Evolutionary conservation across 2,329 filamentous ascomycete genomes (phyloP), one percentile per base, ranked within the genome.

Genomic region (Colletotrichum tofieldiae): DNA sequence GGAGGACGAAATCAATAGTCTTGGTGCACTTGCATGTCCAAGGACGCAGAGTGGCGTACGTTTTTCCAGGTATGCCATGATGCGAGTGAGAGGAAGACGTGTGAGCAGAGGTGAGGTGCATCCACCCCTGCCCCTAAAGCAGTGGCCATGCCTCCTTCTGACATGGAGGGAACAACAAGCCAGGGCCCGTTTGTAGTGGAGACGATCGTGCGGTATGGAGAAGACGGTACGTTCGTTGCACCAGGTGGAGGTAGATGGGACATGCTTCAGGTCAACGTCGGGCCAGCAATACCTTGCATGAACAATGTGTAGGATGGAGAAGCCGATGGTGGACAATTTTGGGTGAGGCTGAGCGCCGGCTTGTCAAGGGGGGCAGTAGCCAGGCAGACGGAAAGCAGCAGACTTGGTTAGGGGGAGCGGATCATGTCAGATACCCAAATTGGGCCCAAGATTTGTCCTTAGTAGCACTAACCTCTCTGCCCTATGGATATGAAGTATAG

Each of bases 141-240:
- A 54, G 65, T 54, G 45, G 37, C 37, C 32, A 59, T 54, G 59
- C 16, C 59, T 52, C 43, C n/a, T 64, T 69, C 65, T 72, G 54
- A 64, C 69, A 72, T 72, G 69, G 69, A 72, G 59, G 69, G 69
- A 55, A 69, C 65, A 69, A 72, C 32, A 64, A 52, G 58, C 54
- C 54, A 65, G 47, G 65, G 45, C 43, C 52, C 45, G 16, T 52
- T n/a, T 32, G 41, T 16, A 37, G 43, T 56, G 58, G 51, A 49
- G 41, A 66, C 65, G 58, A 66, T 49, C 49, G 45, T 5, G 52
- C 51, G 65, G 58, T 47, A 51, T 63, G 47, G 56, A 56, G 58
- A 45, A 55, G 58, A 71, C 49, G 63, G 67, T 61, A 32, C 41
- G 55, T 39, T 61, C 49, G 29, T 39, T 51, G 59, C 35, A 18